These are phyloP conservation scores for Cryptococcus jaspeensis DNA, from an alignment of 1,284 basidiomycete genomes.

Conservation along the genomic window DNA sequence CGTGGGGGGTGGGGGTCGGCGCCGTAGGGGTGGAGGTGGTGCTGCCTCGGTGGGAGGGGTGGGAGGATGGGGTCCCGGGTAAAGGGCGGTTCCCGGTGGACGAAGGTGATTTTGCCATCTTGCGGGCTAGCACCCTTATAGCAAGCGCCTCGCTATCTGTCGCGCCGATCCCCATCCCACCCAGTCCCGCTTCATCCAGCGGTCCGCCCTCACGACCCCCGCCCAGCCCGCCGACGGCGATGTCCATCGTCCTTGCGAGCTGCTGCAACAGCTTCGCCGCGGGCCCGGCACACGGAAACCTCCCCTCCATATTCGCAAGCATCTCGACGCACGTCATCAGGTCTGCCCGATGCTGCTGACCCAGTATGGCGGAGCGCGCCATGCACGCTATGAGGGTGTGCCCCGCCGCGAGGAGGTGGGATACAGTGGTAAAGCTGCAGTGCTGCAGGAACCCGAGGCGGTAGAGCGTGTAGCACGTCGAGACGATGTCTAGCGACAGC, in stretches of 20 bases:
- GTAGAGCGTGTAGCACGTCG: constrained; percentile 3
- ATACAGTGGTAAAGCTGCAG: constrained; percentile 11
- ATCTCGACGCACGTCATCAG: constrained; percentile 13
- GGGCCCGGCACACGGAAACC: constrained; percentile 8
- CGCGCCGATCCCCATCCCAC: neutral
- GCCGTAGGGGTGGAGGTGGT: neutral
- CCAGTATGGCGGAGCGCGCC: constrained; percentile 2
- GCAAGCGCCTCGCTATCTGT: constrained; percentile 10
- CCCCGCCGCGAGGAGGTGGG: constrained; percentile 13
- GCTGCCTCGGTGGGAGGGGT: neutral
- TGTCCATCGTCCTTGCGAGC: constrained; percentile 5
- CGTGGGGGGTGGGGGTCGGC: neutral
- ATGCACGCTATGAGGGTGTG: constrained; percentile 17
- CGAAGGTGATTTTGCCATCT: constrained; percentile 14
- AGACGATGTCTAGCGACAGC: constrained; percentile 8
- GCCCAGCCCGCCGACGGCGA: neutral
- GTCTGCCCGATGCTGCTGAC: constrained; percentile 9
- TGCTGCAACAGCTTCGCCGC: constrained; percentile 9
- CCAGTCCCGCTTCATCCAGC: too few relatives aligned
- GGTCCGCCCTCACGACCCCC: too few relatives aligned
- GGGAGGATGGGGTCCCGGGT: neutral
- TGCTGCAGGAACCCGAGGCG: constrained; percentile 12
- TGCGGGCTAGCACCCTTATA: constrained; percentile 10
- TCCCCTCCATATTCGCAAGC: constrained; percentile 1
- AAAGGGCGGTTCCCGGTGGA: neutral